Conservation (phyloP, 2,329 filamentous ascomycete genomes). For the Clonostachys solani region DNA sequence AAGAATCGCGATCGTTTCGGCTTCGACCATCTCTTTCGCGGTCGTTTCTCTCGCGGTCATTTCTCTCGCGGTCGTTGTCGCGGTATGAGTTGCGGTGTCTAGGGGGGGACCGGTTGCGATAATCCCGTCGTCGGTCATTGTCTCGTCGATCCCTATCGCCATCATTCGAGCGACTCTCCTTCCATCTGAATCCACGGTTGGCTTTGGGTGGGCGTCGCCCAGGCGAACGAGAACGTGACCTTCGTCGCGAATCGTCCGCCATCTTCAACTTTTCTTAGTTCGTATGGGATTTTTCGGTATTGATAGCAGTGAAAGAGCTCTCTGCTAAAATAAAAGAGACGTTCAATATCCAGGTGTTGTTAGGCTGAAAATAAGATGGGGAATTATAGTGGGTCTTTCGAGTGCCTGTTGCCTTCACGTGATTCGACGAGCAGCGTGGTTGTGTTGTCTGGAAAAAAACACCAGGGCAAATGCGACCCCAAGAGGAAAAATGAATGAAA, state of each 20-base stretch:
- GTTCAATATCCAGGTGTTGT: too few species aligned
- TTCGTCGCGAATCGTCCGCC: slow-evolving; percentile 11
- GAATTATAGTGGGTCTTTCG: too few species aligned
- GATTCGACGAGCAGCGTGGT: too few species aligned
- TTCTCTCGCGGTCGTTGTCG: slow-evolving; percentile 20
- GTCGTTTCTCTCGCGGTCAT: slow-evolving; percentile 22
- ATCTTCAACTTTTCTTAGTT: too few species aligned
- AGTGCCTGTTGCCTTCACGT: too few species aligned
- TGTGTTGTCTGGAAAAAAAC: too few species aligned
- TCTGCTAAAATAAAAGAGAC: too few species aligned
- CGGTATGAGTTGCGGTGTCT: slow-evolving; percentile 9
- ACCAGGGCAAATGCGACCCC: too few species aligned
- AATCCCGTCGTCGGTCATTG: slow-evolving; percentile 34
- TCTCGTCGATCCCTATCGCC: slow-evolving; percentile 32
- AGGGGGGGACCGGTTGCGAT: slow-evolving; percentile 29
- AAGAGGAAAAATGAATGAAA: too few species aligned
- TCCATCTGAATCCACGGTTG: slow-evolving; percentile 52
- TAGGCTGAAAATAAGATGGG: too few species aligned
- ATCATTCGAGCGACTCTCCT: slow-evolving; percentile 46
- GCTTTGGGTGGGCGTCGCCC: slow-evolving; percentile 11
- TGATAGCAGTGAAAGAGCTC: too few species aligned
- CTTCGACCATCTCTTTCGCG: slow-evolving; percentile 13
- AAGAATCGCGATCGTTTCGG: slow-evolving; percentile 2
- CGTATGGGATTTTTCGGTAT: too few species aligned
- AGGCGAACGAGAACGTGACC: slow-evolving; percentile 19